Percentiles rank a stretch among this genome's conserved stretches.
Evolutionary conservation across 2,329 filamentous ascomycete genomes (phyloP).

Genomic region (Scopulariopsis brevicaulis): DNA sequence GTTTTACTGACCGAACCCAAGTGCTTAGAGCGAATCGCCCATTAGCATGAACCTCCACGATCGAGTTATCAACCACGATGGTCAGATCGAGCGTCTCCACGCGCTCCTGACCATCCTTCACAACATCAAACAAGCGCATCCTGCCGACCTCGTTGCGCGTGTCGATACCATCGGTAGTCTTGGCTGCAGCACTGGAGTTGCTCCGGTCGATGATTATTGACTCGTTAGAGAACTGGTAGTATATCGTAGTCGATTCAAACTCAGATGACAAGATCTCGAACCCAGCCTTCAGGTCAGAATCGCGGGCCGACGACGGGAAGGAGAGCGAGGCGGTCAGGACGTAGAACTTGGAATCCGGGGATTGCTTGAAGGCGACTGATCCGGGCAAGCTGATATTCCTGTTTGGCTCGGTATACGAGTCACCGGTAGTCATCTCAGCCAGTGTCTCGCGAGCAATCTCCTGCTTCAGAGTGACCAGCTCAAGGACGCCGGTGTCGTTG

Average conservation of each 20-base stretch:
- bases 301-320: slow-evolving; percentile 21
- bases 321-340: slow-evolving; percentile 22
- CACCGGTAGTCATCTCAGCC: slow-evolving; percentile 16
- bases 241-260: slow-evolving; percentile 26
- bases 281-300: slow-evolving; percentile 22
- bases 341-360: slow-evolving; percentile 21
- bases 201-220: slow-evolving; percentile 26
- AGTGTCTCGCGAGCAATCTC: slow-evolving; percentile 23
- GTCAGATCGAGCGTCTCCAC: slow-evolving; percentile 26
- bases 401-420: slow-evolving; percentile 12
- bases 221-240: slow-evolving; percentile 32
- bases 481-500: slow-evolving; percentile 18
- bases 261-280: slow-evolving; percentile 26
- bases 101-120: slow-evolving; percentile 12
- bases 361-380: neutral
- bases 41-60: slow-evolving; percentile 27
- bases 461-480: slow-evolving; percentile 24
- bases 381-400: slow-evolving; percentile 7
- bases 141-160: slow-evolving; percentile 22
- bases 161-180: slow-evolving; percentile 23
- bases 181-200: slow-evolving; percentile 25
- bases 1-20: slow-evolving; percentile 24
- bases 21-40: slow-evolving; percentile 27
- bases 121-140: slow-evolving; percentile 26
- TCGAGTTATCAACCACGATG: slow-evolving; percentile 25